Base-by-base conservation (phyloP, 2,329 filamentous ascomycete genomes). In the Trichophyton schoenleinii region DNA sequence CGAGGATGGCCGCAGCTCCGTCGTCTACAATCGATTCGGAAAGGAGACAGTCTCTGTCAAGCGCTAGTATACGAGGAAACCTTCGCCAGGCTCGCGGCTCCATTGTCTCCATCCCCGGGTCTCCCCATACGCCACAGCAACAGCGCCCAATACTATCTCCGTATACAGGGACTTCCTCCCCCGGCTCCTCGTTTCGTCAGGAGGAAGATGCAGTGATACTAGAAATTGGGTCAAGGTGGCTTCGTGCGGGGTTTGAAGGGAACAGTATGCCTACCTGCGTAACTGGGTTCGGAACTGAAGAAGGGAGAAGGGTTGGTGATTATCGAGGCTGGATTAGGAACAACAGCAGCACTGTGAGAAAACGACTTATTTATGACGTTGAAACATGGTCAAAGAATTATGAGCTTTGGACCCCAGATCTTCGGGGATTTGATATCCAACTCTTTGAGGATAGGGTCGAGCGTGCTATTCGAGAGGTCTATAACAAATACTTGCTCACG, bases 371-470 rank as follows among this genome's bases (percentile, higher is more conserved):
- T 34, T 66, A 68, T 55, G 69, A 70, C 46, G 60, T 73, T 9
- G 71, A 74, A 31, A 66, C 72, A 11, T 78, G 78, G 78, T 68
- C 85, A 9, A 69, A 70, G 34, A 68, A 70, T 34, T 73, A 83
- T 69, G 83, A 96, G 77, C 78, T 97, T 46, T 99, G 91, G 86
- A 81, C 81, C 61, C 81, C 84, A 67, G 89, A 97, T 70, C 68
- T 95, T 63, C 81, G 85, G 60, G 79, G 83, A 8, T 71, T 88
- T 11, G 89, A 97, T 69, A 71, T 96, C 63, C 89, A 86, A 0
- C 75, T 97, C 55, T 83, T 96, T 0, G 85, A 87, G 64, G 92
- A 97, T 72, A 92, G 88, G 74, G 80, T 99, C 60, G 94, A 96
- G 72, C 82, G 91, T 59, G 83, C 87, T 5, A 74, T 97, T 68